Evolutionary conservation across 148 eudicot genomes (phyloP).

Genomic region (Rhododendron henanense): DNA sequence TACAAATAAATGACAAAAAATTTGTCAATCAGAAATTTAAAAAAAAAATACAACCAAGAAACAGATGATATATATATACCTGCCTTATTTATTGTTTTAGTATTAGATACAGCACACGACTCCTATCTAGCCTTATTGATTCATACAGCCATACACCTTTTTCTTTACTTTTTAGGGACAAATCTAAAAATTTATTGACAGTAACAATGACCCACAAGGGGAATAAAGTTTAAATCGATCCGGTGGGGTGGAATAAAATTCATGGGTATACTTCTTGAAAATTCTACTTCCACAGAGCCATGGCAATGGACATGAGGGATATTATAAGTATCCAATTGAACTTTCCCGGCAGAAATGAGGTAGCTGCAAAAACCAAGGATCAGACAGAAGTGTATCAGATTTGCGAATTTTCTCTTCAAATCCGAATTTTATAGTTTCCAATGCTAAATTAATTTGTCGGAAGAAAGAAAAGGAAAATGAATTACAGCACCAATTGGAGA

Average conservation of each 20-base stretch:
- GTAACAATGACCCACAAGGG: not conserved
- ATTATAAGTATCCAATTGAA: conserved; percentile 34
- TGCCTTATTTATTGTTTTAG: not conserved
- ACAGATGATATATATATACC: not conserved
- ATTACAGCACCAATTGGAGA: not conserved
- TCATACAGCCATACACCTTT: not conserved
- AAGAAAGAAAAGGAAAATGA: not conserved
- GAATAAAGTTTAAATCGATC: not conserved
- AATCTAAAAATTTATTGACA: not conserved
- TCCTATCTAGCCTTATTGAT: not conserved
- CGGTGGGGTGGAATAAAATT: not conserved
- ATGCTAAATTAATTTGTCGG: not conserved
- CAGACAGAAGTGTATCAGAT: not conserved
- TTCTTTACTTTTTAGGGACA: not conserved
- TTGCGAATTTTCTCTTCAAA: not conserved
- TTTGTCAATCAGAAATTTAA: not conserved
- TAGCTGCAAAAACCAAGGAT: conserved; percentile 12
- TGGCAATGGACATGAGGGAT: conserved; percentile 18
- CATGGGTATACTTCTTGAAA: not conserved
- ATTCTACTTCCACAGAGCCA: conserved; percentile 7
- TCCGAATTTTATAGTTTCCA: not conserved
- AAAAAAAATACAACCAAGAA: not conserved
- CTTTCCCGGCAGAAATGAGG: conserved; percentile 32
- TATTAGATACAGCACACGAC: not conserved
- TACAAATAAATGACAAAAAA: not conserved